phyloP scores from a whole-genome alignment of 2,329 filamentous ascomycete species.

The Hypoxylon sp. region DNA sequence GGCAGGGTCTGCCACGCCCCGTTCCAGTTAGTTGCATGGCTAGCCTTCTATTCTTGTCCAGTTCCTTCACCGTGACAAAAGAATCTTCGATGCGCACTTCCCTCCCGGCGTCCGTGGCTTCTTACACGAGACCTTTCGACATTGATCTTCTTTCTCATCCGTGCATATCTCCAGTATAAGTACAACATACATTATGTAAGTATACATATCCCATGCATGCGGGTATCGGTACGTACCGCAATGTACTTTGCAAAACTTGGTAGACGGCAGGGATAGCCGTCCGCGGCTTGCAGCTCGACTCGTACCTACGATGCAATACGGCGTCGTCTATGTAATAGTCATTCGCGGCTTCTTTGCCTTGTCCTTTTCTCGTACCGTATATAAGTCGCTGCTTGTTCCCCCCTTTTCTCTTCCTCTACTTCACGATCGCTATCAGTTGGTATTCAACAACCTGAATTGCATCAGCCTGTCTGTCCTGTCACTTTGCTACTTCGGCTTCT shows the following conservation, averaged over 20 bases:
- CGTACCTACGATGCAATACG: not conserved
- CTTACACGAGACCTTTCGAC: constrained; percentile 11
- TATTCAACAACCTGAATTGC: constrained; percentile 22
- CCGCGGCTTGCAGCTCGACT: constrained; percentile 10
- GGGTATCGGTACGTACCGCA: too few species aligned
- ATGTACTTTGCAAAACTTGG: constrained; percentile 20
- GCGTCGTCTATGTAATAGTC: constrained; percentile 27
- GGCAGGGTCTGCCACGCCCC: constrained; percentile 35
- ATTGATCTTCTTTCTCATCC: not conserved
- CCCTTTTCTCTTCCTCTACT: constrained; percentile 22
- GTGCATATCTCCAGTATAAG: not conserved
- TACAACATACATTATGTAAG: too few species aligned
- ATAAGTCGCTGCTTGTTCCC: constrained; percentile 27
- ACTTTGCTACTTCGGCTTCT: constrained; percentile 17
- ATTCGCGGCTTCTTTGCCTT: constrained; percentile 20
- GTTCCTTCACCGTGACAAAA: constrained; percentile 38
- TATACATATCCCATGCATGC: too few species aligned
- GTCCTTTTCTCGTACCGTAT: constrained; percentile 22
- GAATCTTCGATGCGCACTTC: constrained; percentile 34
- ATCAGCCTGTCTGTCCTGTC: constrained; percentile 9
- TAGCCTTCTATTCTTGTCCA: constrained; percentile 35
- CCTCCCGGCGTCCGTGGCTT: constrained; percentile 19
- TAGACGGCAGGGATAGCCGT: constrained; percentile 24
- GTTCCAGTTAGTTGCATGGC: constrained; percentile 39
- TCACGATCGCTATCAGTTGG: constrained; percentile 33